Base-by-base conservation (phyloP, 2,329 filamentous ascomycete species). In the Talaromyces sp. region DNA sequence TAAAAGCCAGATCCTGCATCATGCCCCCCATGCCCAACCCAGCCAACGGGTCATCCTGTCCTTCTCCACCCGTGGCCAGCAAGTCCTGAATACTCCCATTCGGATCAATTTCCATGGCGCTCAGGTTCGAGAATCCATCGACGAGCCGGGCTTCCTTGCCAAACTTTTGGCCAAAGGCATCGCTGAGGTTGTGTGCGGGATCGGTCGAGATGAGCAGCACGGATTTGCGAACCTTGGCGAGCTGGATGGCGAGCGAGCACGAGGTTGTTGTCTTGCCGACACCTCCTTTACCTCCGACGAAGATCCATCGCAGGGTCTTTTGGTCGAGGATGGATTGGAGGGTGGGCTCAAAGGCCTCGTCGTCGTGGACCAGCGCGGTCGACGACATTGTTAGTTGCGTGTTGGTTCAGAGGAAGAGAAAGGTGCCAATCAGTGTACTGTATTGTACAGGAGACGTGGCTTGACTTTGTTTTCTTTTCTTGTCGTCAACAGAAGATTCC, bases 261-360 rank as follows among this genome's bases (percentile, higher is more conserved):
- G 93, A 98, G 17, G 95, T 99, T n/a, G 95, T 99, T 30, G 95
- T 99, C 83, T 99, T 99, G 76, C 95, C 95, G 53, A 99, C 95
- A 75, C 95, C 95, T 72, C 95, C 95, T 80, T 99, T 99, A 68
- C 95, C 95, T 71, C 95, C 95, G 63, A 99, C 95, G 72, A 99
- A 99, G 79, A 99, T 96, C 95, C 95, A 99, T 75, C 95, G 91
- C 60, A 99, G 88, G 36, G 91, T 89, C 78, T 92, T 92, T 78
- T 99, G 95, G 81, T 96, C 92, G 71, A 99, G 87, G 73, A 99
- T 92, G 66, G 91, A 90, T 81, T 97, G 91, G 72, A 99, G 90
- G 58, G 91, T 92, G 55, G 95, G 93, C 81, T 96, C 93, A 81
- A 98, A 88, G 70, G 86, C 82, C 74, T 92, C 90, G 77, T 90